A percentile compares a stretch with the other conserved stretches of the same genome.
These are phyloP conservation scores for Phyllosticta citrichinensis DNA, from an alignment of 2,329 filamentous ascomycete genomes.

Conservation along the genomic window DNA sequence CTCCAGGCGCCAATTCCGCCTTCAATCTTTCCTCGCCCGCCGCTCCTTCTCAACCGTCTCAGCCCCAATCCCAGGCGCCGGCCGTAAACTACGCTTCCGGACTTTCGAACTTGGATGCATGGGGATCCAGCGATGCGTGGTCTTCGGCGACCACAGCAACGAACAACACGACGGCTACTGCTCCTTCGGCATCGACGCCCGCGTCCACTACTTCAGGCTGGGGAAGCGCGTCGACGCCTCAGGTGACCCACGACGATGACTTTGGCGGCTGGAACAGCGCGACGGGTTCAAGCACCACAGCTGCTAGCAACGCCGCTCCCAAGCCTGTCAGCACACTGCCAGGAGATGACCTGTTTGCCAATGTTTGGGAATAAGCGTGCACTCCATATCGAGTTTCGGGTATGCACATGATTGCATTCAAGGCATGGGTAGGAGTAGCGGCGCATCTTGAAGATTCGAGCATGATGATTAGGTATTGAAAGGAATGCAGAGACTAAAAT, in stretches of 20 bases:
- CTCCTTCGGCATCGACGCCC: constrained; percentile 22
- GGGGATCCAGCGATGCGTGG: constrained; percentile 81
- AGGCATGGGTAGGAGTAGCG: not conserved
- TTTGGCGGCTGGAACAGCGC: constrained; percentile 91
- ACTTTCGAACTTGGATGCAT: constrained; percentile 58
- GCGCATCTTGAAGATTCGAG: not conserved
- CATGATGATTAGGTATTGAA: not conserved
- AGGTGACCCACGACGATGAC: constrained; percentile 78
- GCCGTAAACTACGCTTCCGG: constrained; percentile 22
- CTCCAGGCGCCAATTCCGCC: constrained; percentile 46
- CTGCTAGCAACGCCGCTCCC: constrained; percentile 17
- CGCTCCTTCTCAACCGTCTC: constrained; percentile 25
- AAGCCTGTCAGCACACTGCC: constrained; percentile 47
- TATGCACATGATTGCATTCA: not conserved
- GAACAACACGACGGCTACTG: constrained; percentile 30
- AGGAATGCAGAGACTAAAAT: not conserved
- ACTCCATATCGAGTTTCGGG: not conserved
- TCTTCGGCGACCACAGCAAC: constrained; percentile 51
- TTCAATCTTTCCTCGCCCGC: constrained; percentile 66
- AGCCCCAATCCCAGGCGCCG: constrained; percentile 22
- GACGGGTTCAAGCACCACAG: constrained; percentile 38
- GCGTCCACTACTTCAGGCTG: constrained; percentile 33
- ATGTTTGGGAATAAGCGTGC: constrained; percentile 75
- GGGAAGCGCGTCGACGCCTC: constrained; percentile 50
- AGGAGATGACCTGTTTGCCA: constrained; percentile 81